Base-by-base conservation (phyloP, 108 stramenopile species). In the Cylindrotheca closterium region DNA sequence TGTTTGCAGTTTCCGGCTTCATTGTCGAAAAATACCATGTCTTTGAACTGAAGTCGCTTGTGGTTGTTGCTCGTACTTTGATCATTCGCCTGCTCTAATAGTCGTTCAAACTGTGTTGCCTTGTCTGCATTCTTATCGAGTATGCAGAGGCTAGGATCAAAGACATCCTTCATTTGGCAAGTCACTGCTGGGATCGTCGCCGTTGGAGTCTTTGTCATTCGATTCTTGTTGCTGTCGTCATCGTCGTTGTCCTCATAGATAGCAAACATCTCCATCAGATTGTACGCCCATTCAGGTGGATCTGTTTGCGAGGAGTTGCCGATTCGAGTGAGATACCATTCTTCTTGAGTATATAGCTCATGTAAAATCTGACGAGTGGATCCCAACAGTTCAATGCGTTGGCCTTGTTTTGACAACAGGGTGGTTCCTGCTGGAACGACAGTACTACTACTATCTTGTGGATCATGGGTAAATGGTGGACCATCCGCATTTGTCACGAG, bases 1-100 rank as follows among this genome's bases (percentile, higher is more conserved):
- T 74, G 63, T 47, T 67, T 53, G 55, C 88, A 87, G 55, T 93
- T 93, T 47, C 81, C 82, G 42, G 48, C 48, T 65, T 92, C 89
- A 65, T 95, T 90, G 68, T 95, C 94, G 66, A 95, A 93, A 70
- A 95, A 95, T 1, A 84, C 30, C 82, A 92, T 95, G 28, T 91
- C 79, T 33, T 78, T 73, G 51, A 79, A 86, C 15, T 15, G 0
- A 67, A 22, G 12, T 89, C 74, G 4, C 80, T 42, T 42, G 37
- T 42, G 7, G 10, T 42, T 15, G 10, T 42, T 42, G 15, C 10
- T 42, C 28, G 50, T 56, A 23, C 68, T 25, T 58, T 89, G 93
- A 33, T 61, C 46, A 8, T 62, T 56, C 53, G 90, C 88, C 18
- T 75, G 68, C 27, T 77, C 76, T 7, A 42, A 15, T 7, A 42